Conservation (phyloP, 176 grass and related monocot species). For the Hordeum vulgare region MorexV3_pseudomolecules_assembly NC_058521.1:508820608-508821107, state of each 20-base stretch:
- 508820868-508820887: slow-evolving; percentile 50
- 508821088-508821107: slow-evolving; percentile 68
- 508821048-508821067: slow-evolving; percentile 45
- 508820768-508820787: slow-evolving; percentile 83
- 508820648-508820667: slow-evolving; percentile 38
- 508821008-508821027: slow-evolving; percentile 62
- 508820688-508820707: slow-evolving; percentile 46
- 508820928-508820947: slow-evolving; percentile 55
- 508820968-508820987: slow-evolving; percentile 69
- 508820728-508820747: slow-evolving; percentile 44
- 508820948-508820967: slow-evolving; percentile 48
- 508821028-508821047: slow-evolving; percentile 61
- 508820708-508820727: slow-evolving; percentile 12
- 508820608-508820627: slow-evolving; percentile 22
- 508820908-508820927: slow-evolving; percentile 49
- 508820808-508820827: slow-evolving; percentile 42
- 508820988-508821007: slow-evolving; percentile 85
- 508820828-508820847: slow-evolving; percentile 59
- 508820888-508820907: slow-evolving; percentile 66
- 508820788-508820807: slow-evolving; percentile 64
- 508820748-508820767: slow-evolving; percentile 39
- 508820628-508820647: slow-evolving; percentile 41
- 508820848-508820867: slow-evolving; percentile 52
- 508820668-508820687: slow-evolving; percentile 63
- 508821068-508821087: slow-evolving; percentile 73